A percentile compares a stretch with the other conserved stretches of the same genome.
These are phyloP conservation scores for Protostelium mycophagum DNA, from an alignment of 78 protist genomes.

Conservation along the genomic window DNA sequence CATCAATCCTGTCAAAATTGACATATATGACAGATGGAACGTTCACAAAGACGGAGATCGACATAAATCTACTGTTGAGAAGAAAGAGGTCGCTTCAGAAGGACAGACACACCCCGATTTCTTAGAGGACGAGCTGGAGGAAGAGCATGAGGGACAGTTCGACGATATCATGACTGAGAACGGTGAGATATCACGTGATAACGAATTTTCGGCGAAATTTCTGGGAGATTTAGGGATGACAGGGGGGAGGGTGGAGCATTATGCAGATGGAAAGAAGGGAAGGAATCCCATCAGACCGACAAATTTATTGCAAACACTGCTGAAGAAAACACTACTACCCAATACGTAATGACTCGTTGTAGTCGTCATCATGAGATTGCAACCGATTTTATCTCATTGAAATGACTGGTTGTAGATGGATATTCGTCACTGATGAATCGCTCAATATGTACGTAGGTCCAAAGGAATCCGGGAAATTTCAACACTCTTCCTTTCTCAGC, in stretches of 20 bases:
- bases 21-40: not conserved
- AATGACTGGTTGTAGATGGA: too few species aligned
- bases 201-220: too few species aligned
- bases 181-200: too few species aligned
- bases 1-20: not conserved
- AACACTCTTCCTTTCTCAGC: not conserved
- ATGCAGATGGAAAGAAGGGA: not conserved
- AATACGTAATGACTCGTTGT: not conserved
- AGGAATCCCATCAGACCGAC: not conserved
- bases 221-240: too few species aligned
- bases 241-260: not conserved
- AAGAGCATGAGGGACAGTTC: not conserved
- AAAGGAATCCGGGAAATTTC: not conserved
- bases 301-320: not conserved
- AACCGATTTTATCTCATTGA: too few species aligned
- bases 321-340: not conserved
- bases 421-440: not conserved
- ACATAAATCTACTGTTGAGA: not conserved
- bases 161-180: not conserved
- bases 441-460: not conserved
- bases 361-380: too few species aligned
- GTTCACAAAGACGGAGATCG: not conserved
- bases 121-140: not conserved
- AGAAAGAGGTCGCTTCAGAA: not conserved
- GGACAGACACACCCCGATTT: not conserved